These are phyloP conservation scores for Hanseniaspora thailandica DNA, from an alignment of 805 yeast species.

Conservation along the genomic window DNA sequence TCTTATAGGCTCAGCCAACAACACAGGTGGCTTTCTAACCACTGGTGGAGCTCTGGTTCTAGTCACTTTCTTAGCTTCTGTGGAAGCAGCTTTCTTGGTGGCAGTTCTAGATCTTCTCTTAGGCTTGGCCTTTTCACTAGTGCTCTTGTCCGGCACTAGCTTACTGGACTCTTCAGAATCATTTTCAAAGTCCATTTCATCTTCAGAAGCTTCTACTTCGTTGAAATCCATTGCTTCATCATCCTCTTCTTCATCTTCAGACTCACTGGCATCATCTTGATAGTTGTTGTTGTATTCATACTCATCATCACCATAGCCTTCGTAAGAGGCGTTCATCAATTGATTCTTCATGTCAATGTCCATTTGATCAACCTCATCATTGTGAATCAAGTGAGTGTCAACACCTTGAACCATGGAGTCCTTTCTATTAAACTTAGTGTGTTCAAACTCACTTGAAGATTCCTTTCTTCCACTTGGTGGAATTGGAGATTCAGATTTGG, in stretches of 20 bases:
- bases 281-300: not conserved
- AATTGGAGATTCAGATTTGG: constrained; percentile 12
- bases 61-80: not conserved
- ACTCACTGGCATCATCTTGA: not conserved
- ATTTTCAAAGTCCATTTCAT: not conserved
- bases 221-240: not conserved
- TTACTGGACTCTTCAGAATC: not conserved
- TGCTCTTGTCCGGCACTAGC: not conserved
- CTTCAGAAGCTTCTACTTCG: not conserved
- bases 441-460: not conserved
- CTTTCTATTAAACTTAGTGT: not conserved
- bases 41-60: not conserved
- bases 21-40: not conserved
- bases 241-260: not conserved
- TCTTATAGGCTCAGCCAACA: constrained; percentile 14
- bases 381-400: constrained; percentile 1
- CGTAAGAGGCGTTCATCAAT: not conserved
- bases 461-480: not conserved
- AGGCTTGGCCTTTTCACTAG: not conserved
- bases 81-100: not conserved
- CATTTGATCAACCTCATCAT: constrained; percentile 1
- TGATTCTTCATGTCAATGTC: constrained; percentile 2
- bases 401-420: not conserved
- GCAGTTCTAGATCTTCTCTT: not conserved
- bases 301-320: not conserved